Evolutionary conservation across 345 rosid species (phyloP).

Genomic region (Heritiera littoralis): DNA sequence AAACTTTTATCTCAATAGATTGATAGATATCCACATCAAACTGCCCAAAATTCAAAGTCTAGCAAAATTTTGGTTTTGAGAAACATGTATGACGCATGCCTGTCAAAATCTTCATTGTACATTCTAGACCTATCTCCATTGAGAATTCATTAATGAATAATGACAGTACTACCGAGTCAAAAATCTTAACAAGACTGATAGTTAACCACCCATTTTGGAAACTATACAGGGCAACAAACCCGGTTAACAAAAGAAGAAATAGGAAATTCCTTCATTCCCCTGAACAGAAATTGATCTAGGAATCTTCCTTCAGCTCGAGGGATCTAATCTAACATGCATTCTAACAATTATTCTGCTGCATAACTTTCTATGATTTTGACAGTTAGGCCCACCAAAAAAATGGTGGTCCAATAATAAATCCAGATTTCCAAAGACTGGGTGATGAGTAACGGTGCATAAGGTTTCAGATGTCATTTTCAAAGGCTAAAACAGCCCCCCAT

Average conservation of each 20-base stretch:
- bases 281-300: background rate
- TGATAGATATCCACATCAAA: background rate
- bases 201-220: background rate
- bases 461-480: slow-evolving; percentile 25
- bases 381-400: slow-evolving; percentile 8
- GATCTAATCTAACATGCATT: background rate
- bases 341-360: background rate
- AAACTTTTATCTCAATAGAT: no score
- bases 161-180: background rate
- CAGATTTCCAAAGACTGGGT: background rate
- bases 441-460: background rate
- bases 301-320: slow-evolving; percentile 12
- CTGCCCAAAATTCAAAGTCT: slow-evolving; percentile 3
- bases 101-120: background rate
- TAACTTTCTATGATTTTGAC: background rate
- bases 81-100: background rate
- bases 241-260: background rate
- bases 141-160: background rate
- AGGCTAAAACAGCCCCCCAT: background rate
- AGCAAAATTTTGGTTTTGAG: background rate
- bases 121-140: slow-evolving; percentile 11
- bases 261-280: background rate
- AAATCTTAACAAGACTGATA: background rate
- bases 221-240: background rate
- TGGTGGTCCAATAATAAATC: background rate